Evolutionary conservation across 164 flowering plant species (phyloP).

Genomic region (Magnolia changhungtana): DNA sequence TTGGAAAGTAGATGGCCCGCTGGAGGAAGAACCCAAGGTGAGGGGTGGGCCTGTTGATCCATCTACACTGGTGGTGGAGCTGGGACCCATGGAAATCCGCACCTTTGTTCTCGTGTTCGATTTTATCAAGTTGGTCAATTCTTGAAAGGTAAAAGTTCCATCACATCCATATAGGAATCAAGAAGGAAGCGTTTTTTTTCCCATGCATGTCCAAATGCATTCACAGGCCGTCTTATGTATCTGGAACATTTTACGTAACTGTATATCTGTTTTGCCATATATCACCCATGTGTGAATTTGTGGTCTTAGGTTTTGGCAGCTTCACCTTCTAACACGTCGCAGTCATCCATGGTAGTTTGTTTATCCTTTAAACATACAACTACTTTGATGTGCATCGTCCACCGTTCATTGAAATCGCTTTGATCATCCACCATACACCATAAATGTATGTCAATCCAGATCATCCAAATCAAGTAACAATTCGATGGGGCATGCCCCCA

Average conservation of each 20-base stretch:
- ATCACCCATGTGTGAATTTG: too few species aligned
- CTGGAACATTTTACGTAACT: background rate
- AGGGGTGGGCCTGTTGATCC: conserved; percentile 77
- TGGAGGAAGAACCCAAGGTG: conserved; percentile 23
- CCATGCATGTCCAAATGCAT: background rate
- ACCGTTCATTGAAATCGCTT: too few species aligned
- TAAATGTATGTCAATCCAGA: too few species aligned
- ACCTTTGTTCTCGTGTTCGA: conserved; percentile 56
- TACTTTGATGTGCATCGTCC: too few species aligned
- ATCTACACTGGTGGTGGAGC: conserved; percentile 53
- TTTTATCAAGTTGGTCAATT: background rate
- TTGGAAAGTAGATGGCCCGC: conserved; percentile 65
- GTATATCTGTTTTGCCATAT: too few species aligned
- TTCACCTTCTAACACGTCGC: too few species aligned
- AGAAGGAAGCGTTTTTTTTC: background rate
- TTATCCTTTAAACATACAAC: too few species aligned
- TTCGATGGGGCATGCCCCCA: too few species aligned
- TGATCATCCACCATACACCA: too few species aligned
- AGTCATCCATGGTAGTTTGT: too few species aligned
- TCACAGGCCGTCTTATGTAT: background rate
- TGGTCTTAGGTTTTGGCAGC: too few species aligned
- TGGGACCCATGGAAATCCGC: conserved; percentile 90
- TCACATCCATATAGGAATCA: background rate
- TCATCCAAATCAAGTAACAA: too few species aligned
- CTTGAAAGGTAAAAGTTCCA: background rate